phyloP scores from a whole-genome alignment of 768 basidiomycete species.

The Tylopilus plumbeoviolaceoides region DNA sequence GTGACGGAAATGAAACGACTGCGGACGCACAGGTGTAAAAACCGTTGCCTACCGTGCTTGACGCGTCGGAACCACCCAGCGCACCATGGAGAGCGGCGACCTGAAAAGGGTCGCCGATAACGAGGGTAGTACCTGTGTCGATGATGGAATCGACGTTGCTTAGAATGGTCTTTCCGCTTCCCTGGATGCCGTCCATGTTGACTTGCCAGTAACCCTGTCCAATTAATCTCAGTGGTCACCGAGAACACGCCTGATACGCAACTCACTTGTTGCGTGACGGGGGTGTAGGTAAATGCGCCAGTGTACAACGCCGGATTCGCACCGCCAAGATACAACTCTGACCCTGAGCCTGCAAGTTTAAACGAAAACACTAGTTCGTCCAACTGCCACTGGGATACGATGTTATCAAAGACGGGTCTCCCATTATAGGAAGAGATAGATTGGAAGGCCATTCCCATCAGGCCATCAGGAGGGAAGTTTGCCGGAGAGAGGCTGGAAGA shows the following conservation, averaged over 20 bases:
- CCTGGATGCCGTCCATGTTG: slow-evolving; percentile 4
- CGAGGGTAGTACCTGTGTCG: slow-evolving; percentile 20
- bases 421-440: slow-evolving; percentile 33
- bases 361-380: slow-evolving; percentile 41
- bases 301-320: slow-evolving; percentile 40
- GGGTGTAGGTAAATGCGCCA: slow-evolving; percentile 38
- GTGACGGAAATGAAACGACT: background rate
- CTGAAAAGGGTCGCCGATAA: slow-evolving; percentile 1
- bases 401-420: slow-evolving; percentile 38
- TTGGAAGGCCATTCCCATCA: slow-evolving; percentile 41
- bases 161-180: slow-evolving; percentile 1
- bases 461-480: slow-evolving; percentile 22
- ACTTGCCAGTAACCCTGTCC: slow-evolving; percentile 20
- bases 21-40: slow-evolving; percentile 32
- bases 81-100: slow-evolving; percentile 19
- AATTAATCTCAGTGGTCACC: background rate
- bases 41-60: slow-evolving; percentile 19
- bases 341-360: slow-evolving; percentile 38
- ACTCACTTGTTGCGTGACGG: slow-evolving; percentile 8
- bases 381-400: slow-evolving; percentile 34
- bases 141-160: slow-evolving; percentile 11
- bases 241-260: background rate
- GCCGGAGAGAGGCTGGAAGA: background rate
- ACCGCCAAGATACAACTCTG: slow-evolving; percentile 53
- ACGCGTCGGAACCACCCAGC: slow-evolving; percentile 25